Conservation (phyloP, 2,329 filamentous ascomycete species). For the Fusarium sp. region DNA sequence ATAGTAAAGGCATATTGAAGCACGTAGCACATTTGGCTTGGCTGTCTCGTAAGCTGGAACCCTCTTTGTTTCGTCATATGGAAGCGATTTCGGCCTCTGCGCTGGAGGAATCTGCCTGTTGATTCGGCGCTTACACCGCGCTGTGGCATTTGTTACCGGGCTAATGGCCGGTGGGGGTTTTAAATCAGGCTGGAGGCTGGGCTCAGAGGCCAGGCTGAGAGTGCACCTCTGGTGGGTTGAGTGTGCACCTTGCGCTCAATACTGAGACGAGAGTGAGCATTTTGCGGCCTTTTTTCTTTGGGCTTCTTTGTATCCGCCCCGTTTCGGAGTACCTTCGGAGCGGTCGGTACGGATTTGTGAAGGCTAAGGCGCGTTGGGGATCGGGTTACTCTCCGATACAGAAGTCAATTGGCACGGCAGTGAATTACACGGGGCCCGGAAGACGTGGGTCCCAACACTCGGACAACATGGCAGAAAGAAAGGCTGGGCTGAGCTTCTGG, state of each 20-base stretch:
- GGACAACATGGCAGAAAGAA: constrained; percentile 27
- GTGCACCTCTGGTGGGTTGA: constrained; percentile 29
- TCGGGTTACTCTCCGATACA: constrained; percentile 50
- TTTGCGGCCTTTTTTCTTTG: constrained; percentile 47
- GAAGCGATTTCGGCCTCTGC: constrained; percentile 46
- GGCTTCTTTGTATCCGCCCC: constrained; percentile 40
- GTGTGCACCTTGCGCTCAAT: constrained; percentile 29
- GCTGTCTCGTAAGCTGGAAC: constrained; percentile 1
- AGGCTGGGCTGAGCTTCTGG: too few species aligned
- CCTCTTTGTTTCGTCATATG: constrained; percentile 27
- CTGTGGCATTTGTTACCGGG: constrained; percentile 39
- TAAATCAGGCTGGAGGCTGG: constrained; percentile 22
- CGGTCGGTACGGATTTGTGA: constrained; percentile 40
- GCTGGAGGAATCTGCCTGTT: constrained; percentile 31
- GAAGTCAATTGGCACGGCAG: constrained; percentile 50
- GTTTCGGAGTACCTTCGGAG: constrained; percentile 19
- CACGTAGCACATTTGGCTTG: constrained; percentile 24
- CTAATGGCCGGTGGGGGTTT: constrained; percentile 43
- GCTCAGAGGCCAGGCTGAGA: constrained; percentile 23
- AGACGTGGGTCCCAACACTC: constrained; percentile 44
- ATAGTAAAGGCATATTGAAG: constrained; percentile 10
- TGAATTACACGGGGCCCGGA: constrained; percentile 42
- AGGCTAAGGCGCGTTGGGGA: constrained; percentile 45
- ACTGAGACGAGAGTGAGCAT: constrained; percentile 19
- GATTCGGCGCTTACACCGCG: constrained; percentile 45